Base-by-base conservation (phyloP, 805 yeast genomes). In the Priceomyces haplophilus region DNA sequence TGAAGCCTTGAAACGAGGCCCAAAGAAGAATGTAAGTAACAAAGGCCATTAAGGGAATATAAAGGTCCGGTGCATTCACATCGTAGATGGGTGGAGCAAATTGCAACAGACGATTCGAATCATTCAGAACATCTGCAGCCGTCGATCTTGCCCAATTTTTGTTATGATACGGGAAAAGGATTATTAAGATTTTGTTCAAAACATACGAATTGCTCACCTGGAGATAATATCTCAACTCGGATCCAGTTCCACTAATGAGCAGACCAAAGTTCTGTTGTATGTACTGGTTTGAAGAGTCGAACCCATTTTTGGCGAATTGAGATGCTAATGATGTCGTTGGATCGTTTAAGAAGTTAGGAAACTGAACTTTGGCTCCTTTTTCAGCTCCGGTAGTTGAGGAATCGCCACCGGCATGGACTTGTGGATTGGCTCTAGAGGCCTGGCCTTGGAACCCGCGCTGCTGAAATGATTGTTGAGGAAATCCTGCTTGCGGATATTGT, bases 21-120 rank as follows among this genome's bases (percentile, higher is more conserved):
- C 91, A 82, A 29, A 88, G 73, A 46, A 93, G 68, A 39, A 91
- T 83, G 57, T 90, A 90, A 0, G 98, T 88, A 38, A 88, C 79
- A 54, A 85, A 78, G 1, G 97, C 87, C 97, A 95, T 93, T 47
- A 87, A 65, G 4, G 99, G 99, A 42, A 93, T 87, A 64, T 93
- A 93, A 70, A 93, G 76, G 61, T 93, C 99, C 2, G 99, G 99
- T 0, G 98, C 95, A 57, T 95, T 93, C 44, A 84, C 74, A 60
- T 93, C 99, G 47, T 85, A 87, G 36, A 77, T 65, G 12, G 99
- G 97, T 8, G 87, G 80, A 2, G 88, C 83, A 61, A 74, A 88
- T 16, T 59, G 51, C 23, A 61, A 64, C 17, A 52, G 46, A 16
- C 65, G 53, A 35, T 54, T 58, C 7, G 44, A 27, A 12, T 42